Evolutionary conservation across 257 asterid species (phyloP).

Genomic region (Primulina tabacum): DNA sequence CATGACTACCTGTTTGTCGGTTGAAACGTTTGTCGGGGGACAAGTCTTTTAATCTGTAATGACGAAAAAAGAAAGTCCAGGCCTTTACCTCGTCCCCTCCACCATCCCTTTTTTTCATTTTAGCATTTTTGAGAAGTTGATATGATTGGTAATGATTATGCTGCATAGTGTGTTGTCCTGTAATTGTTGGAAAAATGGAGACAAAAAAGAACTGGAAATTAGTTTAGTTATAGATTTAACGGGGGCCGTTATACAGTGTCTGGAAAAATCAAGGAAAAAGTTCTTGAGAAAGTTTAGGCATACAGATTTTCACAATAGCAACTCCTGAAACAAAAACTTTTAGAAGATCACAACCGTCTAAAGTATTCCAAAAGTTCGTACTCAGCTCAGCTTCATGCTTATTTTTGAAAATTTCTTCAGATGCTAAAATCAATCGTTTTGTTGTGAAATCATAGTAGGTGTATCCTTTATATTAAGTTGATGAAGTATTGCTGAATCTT

Average conservation of each 20-base stretch:
- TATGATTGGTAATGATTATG: neutral
- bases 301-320: neutral
- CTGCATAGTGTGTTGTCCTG: too few relatives aligned
- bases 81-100: neutral
- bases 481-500: slow-evolving; percentile 8
- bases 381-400: slow-evolving; percentile 1
- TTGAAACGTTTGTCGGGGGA: slow-evolving; percentile 9
- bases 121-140: neutral
- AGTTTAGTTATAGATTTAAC: too few relatives aligned
- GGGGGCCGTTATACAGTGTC: neutral
- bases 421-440: neutral
- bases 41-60: neutral
- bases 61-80: neutral
- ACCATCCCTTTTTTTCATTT: too few relatives aligned
- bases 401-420: slow-evolving; percentile 11
- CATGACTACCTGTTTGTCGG: slow-evolving; percentile 9
- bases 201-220: too few relatives aligned
- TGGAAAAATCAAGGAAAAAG: neutral
- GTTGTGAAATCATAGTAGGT: neutral
- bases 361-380: neutral
- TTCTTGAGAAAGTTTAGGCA: neutral
- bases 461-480: neutral
- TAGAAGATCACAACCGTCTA: neutral
- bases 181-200: too few relatives aligned
- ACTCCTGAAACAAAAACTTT: too few relatives aligned